Evolutionary conservation across 805 yeast species (phyloP), one percentile per base, ranked within the genome.

Genomic region (Yarrowia sp.): DNA sequence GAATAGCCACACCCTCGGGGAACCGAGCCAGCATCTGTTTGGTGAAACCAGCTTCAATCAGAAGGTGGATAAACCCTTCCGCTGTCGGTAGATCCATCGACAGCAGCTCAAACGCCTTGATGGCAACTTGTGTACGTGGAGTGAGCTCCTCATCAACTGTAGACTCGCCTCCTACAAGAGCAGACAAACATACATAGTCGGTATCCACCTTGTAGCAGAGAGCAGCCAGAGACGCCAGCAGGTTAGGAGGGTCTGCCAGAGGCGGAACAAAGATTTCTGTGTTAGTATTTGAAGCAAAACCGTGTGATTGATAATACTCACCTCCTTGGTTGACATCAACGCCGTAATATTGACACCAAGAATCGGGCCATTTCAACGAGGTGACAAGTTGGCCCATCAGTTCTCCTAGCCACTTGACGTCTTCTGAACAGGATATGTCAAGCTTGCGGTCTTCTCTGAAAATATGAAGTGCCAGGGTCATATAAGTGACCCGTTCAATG

Each of bases 1-100:
- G 90, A 4, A 88, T 74, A 33, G 82, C 75, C 1, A 92, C 78
- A 0, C 96, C 96, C 2, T 85, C 75, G 0, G 97, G 97, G 69
- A 81, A 88, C 0, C 91, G 82, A 43, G 88, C 89, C 6, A 91
- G 73, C 54, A 82, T 73, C 19, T 77, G 71, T 1, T 80, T 77
- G 19, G 61, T 59, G 11, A 90, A 80, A 4, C 81, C 82, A 66
- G 82, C 81, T 35, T 84, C 86, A 10, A 82, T 82, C 81, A 90
- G 81, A 70, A 87, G 75, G 66, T 82, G 85, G 1, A 89, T 82
- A 26, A 90, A 80, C 66, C 85, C 85, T 11, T 73, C 77, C 0
- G 83, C 76, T 0, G 82, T 79, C 67, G 80, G 83, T 21, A 80
- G 80, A 0, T 84, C 76, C 0, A 6, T 85, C 83, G 21, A 86